Base-by-base conservation (phyloP, 345 rosid genomes). In the Aquilaria sinensis region DNA sequence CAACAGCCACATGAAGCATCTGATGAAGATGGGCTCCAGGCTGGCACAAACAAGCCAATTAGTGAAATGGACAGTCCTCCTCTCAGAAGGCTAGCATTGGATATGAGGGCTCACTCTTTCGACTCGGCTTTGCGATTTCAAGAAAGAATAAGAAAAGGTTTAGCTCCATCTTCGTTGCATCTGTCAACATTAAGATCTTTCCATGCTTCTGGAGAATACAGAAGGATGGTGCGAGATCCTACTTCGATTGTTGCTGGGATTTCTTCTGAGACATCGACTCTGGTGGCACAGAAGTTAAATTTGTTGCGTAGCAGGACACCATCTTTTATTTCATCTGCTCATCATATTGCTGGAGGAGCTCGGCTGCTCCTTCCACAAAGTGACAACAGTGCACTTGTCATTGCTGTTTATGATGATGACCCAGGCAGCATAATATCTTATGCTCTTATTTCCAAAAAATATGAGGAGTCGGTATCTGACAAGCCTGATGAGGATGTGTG, bases 351-450 rank as follows among this genome's bases (percentile, higher is more conserved):
- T 63, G 92, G 80, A 66, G 96, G 96, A 31, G 96, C 96, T 64
- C 78, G 83, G 58, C 75, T 94, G 73, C 70, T 94, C 61, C 84
- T 86, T 64, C 83, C 93, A 37, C 87, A 76, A 61, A 70, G 80
- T 8, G 81, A 77, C 43, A 73, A 74, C 3, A 74, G 74, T 61
- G 90, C 84, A 59, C 62, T 91, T 3, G 94, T 88, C 66, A 61
- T 91, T 58, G 92, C 96, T 63, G 96, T 95, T 53, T 87, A 84
- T 53, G 97, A 91, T n/a, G 75, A 82, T 76, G 99, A 95, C 71
- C 97, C 96, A 2, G 83, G 86, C 47, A 95, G 99, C 60, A 77
- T 91, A 33, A 85, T 95, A 53, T 85, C 99, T 0, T 91, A 84
- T 80, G 99, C 96, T 58, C 88, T 95, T 34, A 80, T 79, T 71